Percentiles rank a stretch among this genome's conserved stretches.
Conservation (phyloP, 148 eudicot genomes). For the Diospyros lotus region DNA sequence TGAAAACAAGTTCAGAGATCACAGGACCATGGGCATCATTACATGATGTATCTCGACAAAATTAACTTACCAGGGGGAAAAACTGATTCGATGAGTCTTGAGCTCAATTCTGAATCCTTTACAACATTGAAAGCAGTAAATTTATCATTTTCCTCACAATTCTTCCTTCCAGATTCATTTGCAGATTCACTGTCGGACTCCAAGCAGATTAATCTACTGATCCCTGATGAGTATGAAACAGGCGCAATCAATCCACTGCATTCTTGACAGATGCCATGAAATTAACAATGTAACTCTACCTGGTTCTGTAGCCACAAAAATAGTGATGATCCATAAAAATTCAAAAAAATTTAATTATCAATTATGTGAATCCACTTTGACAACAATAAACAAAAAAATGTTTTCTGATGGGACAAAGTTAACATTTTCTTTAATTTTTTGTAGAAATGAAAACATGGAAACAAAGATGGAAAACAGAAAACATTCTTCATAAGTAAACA, state of each 20-base stretch:
- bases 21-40: neutral
- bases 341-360: neutral
- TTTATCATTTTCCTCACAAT: constrained; percentile 13
- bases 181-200: constrained; percentile 63
- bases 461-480: too few relatives aligned
- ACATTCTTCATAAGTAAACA: too few relatives aligned
- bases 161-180: constrained; percentile 18
- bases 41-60: neutral
- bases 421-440: too few relatives aligned
- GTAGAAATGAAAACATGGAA: too few relatives aligned
- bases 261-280: neutral
- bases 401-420: too few relatives aligned
- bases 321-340: neutral
- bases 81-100: constrained; percentile 26
- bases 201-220: constrained; percentile 50
- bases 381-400: too few relatives aligned
- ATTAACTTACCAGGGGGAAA: constrained; percentile 29
- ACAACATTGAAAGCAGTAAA: constrained; percentile 26
- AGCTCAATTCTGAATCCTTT: constrained; percentile 28
- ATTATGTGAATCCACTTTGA: too few relatives aligned
- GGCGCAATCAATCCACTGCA: neutral
- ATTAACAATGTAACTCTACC: neutral
- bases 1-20: neutral
- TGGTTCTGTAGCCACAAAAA: neutral
- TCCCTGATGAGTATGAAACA: constrained; percentile 23